Evolutionary conservation across 208 protist genomes (phyloP).

Genomic region (Acanthamoeba healyi): DNA sequence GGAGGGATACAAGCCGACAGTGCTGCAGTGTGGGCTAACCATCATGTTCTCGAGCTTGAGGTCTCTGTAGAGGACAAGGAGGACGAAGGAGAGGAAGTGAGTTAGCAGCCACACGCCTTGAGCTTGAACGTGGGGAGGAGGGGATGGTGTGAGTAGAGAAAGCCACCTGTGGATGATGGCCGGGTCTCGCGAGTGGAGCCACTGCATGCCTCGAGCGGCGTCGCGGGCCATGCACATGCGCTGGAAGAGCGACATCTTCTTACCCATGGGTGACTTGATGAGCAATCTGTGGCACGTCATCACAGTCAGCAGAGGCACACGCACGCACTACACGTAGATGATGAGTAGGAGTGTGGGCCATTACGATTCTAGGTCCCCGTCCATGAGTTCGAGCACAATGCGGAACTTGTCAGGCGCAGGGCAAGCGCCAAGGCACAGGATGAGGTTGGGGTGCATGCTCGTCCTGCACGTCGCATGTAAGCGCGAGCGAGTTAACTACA

Average conservation of each 20-base stretch:
- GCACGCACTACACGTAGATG: not conserved
- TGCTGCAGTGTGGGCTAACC: too few relatives aligned
- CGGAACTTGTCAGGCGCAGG: slow-evolving; percentile 52
- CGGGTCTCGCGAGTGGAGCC: slow-evolving; percentile 58
- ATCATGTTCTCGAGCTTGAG: slow-evolving; percentile 71
- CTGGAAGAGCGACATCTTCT: slow-evolving; percentile 69
- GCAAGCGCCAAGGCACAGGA: slow-evolving; percentile 55
- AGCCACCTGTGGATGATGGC: slow-evolving; percentile 68
- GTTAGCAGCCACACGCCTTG: too few relatives aligned
- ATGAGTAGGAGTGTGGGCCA: not conserved
- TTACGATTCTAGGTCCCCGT: slow-evolving; percentile 58
- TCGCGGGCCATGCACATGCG: slow-evolving; percentile 54
- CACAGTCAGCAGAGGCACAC: not conserved
- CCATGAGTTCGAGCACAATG: slow-evolving; percentile 70
- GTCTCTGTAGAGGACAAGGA: not conserved
- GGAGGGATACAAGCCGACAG: not conserved
- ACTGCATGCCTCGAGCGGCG: slow-evolving; percentile 57
- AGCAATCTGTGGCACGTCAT: not conserved
- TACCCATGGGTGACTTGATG: slow-evolving; percentile 64
- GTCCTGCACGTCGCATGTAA: not conserved
- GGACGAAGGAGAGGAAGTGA: not conserved
- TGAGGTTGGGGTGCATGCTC: slow-evolving; percentile 62
- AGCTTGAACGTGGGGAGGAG: not conserved
- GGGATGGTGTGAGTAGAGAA: not conserved
- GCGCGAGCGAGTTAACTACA: not conserved